Conservation (phyloP, 2,329 filamentous ascomycete genomes). For the Fusarium papillatum region DNA sequence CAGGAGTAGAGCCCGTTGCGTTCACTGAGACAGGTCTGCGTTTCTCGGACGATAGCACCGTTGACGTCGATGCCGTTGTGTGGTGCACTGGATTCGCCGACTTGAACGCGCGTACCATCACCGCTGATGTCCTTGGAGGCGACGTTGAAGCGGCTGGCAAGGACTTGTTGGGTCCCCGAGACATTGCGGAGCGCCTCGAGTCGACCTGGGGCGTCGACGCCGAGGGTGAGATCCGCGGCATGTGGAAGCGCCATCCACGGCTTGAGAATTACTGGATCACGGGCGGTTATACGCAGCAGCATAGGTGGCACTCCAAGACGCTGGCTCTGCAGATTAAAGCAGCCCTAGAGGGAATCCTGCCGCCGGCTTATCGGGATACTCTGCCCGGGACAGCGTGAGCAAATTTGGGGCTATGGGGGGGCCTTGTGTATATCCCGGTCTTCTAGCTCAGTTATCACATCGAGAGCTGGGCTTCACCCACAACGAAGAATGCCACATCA, state of each 20-base stretch:
- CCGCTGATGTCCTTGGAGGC: slow-evolving; percentile 7
- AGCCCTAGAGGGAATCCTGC: slow-evolving; percentile 16
- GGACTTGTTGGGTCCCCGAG: background rate
- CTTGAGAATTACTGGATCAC: slow-evolving; percentile 35
- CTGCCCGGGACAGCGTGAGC: background rate
- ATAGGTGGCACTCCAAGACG: slow-evolving; percentile 30
- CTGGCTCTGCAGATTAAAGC: slow-evolving; percentile 36
- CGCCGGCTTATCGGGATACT: slow-evolving; percentile 26
- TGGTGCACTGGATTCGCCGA: slow-evolving; percentile 35
- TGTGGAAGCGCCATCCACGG: slow-evolving; percentile 33
- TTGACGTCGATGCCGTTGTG: slow-evolving; percentile 9
- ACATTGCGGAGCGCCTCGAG: slow-evolving; percentile 20
- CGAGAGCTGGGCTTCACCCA: too few species aligned
- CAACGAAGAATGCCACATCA: too few species aligned
- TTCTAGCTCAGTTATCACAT: too few species aligned
- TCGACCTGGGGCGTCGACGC: slow-evolving; percentile 31
- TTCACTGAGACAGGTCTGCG: slow-evolving; percentile 18
- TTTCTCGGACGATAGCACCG: slow-evolving; percentile 24
- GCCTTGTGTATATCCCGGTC: too few species aligned
- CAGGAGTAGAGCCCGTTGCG: slow-evolving; percentile 7
- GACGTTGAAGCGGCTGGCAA: background rate
- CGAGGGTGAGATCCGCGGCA: slow-evolving; percentile 34
- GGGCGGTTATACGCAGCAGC: slow-evolving; percentile 30
- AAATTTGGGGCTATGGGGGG: too few species aligned
- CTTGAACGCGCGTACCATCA: slow-evolving; percentile 1